Conservation (phyloP, 164 flowering plant genomes). For the Umbilicus rupestris region DNA sequence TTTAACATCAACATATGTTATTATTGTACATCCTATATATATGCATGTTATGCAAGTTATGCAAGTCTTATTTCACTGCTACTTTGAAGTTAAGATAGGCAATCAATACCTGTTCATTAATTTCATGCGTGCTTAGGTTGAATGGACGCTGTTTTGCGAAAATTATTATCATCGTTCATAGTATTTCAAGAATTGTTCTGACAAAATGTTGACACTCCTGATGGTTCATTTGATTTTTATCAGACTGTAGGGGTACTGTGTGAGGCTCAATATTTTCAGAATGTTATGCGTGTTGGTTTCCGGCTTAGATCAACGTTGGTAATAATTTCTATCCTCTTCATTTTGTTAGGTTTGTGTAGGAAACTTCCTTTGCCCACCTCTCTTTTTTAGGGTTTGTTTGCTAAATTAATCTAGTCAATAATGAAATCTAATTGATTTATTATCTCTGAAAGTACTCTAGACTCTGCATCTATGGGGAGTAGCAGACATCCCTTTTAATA, state of each 20-base stretch:
- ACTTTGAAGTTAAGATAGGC: too few species aligned
- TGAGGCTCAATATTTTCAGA: constrained; percentile 95
- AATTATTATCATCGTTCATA: too few species aligned
- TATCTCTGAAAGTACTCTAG: neutral
- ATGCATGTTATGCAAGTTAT: too few species aligned
- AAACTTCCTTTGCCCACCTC: neutral
- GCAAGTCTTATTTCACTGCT: too few species aligned
- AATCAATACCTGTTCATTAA: neutral
- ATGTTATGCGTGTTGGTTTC: constrained; percentile 94
- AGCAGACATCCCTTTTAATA: too few species aligned
- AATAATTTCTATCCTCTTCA: constrained; percentile 11
- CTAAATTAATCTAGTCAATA: neutral
- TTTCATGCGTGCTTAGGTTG: too few species aligned
- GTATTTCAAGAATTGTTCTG: too few species aligned
- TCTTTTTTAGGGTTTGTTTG: neutral
- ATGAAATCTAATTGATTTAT: neutral
- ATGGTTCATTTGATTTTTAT: neutral
- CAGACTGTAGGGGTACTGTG: constrained; percentile 69
- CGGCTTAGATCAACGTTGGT: constrained; percentile 86
- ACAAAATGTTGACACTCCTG: neutral
- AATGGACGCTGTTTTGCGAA: too few species aligned
- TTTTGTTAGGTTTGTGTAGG: neutral
- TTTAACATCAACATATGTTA: neutral
- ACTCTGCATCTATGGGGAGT: too few species aligned
- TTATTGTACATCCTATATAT: too few species aligned